Base-by-base conservation (phyloP, 2,329 filamentous ascomycete species). In the Leptographium flavum region DNA sequence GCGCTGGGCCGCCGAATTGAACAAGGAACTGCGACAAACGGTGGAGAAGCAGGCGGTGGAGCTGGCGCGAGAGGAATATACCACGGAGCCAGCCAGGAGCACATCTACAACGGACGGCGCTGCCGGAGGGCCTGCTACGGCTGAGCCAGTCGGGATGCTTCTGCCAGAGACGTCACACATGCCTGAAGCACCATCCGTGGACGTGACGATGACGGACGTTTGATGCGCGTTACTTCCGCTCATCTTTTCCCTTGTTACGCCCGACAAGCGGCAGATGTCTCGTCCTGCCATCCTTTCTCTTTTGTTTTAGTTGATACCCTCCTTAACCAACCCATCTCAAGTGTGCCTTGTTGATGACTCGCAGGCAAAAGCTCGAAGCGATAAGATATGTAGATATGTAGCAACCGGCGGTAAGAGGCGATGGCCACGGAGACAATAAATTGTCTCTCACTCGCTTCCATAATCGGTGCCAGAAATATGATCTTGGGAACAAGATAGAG, bases 321-420 rank as follows among this genome's bases (percentile, higher is more conserved):
- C n/a, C n/a, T n/a, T n/a, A n/a, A n/a, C n/a, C n/a, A n/a, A n/a
- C n/a, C n/a, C 17, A 19, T 36, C 17, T 22, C 11, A 13, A 21
- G 32, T 7, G 23, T 14, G 35, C n/a, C 35, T 23, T 14, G 21
- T 15, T 7, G 22, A 14, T 14, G 21, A 22, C 7, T 15, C 7
- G 33, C 22, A 5, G 35, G 14, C 22, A 37, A 37, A 5, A 27
- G 31, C n/a, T n/a, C n/a, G n/a, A n/a, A n/a, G n/a, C n/a, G n/a
- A n/a, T n/a, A n/a, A n/a, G n/a, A n/a, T n/a, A n/a, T n/a, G n/a
- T n/a, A n/a, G n/a, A n/a, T n/a, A 76, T 81, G 77, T 81, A 67
- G 79, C 77, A 70, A 76, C 76, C 76, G 77, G 73, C 78, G 77
- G 78, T 82, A 81, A 81, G 77, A 79, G 73, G 71, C 73, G 71